Evolutionary conservation across 768 basidiomycete species (phyloP).

Genomic region (Boletus pseudopeckii): DNA sequence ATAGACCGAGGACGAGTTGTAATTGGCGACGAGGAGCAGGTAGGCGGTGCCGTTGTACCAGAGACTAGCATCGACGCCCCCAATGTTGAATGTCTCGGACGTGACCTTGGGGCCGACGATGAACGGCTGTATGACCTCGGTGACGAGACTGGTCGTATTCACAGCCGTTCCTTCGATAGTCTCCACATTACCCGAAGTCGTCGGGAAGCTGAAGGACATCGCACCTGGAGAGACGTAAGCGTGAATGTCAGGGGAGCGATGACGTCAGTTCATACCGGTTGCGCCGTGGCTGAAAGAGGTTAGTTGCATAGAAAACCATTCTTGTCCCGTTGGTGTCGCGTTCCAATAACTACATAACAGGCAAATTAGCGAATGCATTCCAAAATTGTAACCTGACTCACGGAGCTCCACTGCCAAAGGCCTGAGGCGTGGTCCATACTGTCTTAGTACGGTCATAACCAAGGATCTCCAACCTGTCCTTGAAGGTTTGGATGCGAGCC

Average conservation of each 20-base stretch:
- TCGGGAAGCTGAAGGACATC: constrained; percentile 29
- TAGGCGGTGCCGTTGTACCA: constrained; percentile 24
- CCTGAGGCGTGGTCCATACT: constrained; percentile 79
- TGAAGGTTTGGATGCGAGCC: constrained; percentile 62
- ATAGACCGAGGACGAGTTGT: neutral
- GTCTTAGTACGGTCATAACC: constrained; percentile 65
- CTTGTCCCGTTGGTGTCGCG: constrained; percentile 25
- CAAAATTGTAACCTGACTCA: constrained; percentile 7
- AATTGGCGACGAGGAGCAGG: constrained; percentile 21
- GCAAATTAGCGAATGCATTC: neutral
- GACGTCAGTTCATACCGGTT: constrained; percentile 10
- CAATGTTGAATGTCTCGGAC: constrained; percentile 2
- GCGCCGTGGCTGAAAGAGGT: constrained; percentile 28
- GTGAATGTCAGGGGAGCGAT: neutral
- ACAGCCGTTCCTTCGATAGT: constrained; percentile 24
- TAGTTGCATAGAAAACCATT: constrained; percentile 26
- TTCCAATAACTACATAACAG: constrained; percentile 25
- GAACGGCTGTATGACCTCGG: constrained; percentile 18
- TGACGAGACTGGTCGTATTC: constrained; percentile 3
- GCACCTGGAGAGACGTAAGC: constrained; percentile 17
- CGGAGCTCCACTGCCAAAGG: constrained; percentile 58
- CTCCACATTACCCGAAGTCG: constrained; percentile 14
- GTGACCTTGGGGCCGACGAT: constrained; percentile 11
- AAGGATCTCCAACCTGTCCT: constrained; percentile 52
- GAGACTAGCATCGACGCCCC: constrained; percentile 23